These are phyloP conservation scores for Mucor piriformis DNA, from an alignment of 371 early-diverging fungal species.

Conservation along the genomic window DNA sequence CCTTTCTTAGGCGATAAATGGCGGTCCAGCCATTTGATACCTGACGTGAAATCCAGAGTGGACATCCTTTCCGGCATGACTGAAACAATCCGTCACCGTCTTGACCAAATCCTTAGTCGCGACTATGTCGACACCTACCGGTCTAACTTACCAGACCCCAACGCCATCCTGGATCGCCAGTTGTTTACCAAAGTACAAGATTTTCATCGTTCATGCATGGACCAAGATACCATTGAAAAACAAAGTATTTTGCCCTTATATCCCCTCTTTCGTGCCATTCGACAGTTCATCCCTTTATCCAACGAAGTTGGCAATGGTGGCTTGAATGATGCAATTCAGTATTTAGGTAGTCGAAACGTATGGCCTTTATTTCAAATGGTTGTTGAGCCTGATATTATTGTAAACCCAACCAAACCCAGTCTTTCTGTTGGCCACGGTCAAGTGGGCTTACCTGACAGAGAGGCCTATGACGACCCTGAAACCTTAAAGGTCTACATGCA, in stretches of 20 bases:
- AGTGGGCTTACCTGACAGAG: slow-evolving; percentile 53
- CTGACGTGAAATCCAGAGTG: slow-evolving; percentile 31
- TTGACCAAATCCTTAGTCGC: slow-evolving; percentile 25
- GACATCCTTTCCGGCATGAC: slow-evolving; percentile 5
- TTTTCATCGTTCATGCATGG: slow-evolving; percentile 59
- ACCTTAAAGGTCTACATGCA: slow-evolving; percentile 31
- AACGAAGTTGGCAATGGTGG: background rate
- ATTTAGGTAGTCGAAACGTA: slow-evolving; percentile 20
- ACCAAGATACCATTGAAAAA: slow-evolving; percentile 36
- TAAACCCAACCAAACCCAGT: background rate
- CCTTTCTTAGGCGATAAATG: slow-evolving; percentile 33
- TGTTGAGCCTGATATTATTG: slow-evolving; percentile 18
- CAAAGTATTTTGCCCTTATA: slow-evolving; percentile 40
- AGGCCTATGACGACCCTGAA: slow-evolving; percentile 49
- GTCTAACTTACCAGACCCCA: slow-evolving; percentile 32
- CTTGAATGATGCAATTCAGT: slow-evolving; percentile 10
- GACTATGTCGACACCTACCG: background rate
- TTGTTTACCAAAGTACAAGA: slow-evolving; percentile 45
- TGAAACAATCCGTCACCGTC: slow-evolving; percentile 10
- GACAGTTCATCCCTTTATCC: slow-evolving; percentile 3
- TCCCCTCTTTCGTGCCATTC: slow-evolving; percentile 39
- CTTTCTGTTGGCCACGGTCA: slow-evolving; percentile 48
- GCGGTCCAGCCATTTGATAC: slow-evolving; percentile 31
- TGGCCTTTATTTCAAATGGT: slow-evolving; percentile 43
- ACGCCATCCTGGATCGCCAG: slow-evolving; percentile 44